Evolutionary conservation across 2,329 filamentous ascomycete genomes (phyloP).

Genomic region (Volutella citrinella): DNA sequence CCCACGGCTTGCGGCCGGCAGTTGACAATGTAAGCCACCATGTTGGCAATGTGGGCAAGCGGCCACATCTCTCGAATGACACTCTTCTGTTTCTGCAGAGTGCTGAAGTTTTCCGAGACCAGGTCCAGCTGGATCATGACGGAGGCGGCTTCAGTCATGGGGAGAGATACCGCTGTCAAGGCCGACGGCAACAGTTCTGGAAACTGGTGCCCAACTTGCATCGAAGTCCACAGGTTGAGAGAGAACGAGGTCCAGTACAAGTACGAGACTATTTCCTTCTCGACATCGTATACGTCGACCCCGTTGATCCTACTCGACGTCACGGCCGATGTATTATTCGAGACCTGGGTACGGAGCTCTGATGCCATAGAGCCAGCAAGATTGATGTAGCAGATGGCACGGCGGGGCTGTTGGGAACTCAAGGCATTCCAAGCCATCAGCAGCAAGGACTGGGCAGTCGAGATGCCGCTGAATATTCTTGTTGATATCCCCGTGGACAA

Average conservation of each 20-base stretch:
- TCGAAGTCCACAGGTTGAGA: conserved; percentile 35
- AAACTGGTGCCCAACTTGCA: conserved; percentile 31
- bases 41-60: conserved; percentile 30
- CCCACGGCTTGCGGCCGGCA: conserved; percentile 20
- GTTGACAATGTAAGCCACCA: conserved; percentile 28
- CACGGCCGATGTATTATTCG: conserved; percentile 22
- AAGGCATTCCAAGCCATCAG: conserved; percentile 37
- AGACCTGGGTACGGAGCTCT: conserved; percentile 31
- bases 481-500: conserved; percentile 28
- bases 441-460: conserved; percentile 32
- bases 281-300: conserved; percentile 37
- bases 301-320: conserved; percentile 38
- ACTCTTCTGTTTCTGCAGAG: conserved; percentile 32
- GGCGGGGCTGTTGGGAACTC: conserved; percentile 28
- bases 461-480: conserved; percentile 30
- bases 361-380: conserved; percentile 30
- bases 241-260: conserved; percentile 39
- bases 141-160: conserved; percentile 27
- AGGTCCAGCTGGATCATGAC: conserved; percentile 31
- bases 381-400: conserved; percentile 33
- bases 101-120: conserved; percentile 36
- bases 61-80: conserved; percentile 34
- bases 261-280: conserved; percentile 37
- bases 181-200: conserved; percentile 21
- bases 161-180: conserved; percentile 26